phyloP scores from a whole-genome alignment of 163 green algal genomes.

The Scenedesmus sp. region DNA sequence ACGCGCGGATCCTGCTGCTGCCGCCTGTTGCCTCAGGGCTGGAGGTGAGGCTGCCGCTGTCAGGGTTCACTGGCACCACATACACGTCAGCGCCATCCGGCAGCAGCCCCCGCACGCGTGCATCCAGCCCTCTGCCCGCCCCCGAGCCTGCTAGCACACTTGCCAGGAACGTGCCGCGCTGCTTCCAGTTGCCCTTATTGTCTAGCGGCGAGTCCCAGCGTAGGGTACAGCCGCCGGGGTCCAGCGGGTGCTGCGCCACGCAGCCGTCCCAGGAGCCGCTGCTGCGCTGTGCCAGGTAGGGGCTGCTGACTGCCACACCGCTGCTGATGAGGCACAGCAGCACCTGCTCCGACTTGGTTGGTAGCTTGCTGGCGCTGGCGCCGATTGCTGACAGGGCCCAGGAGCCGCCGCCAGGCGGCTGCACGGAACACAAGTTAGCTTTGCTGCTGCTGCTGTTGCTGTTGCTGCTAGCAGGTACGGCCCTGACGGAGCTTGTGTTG shows the following conservation, averaged over 20 bases:
- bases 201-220: conserved; percentile 10
- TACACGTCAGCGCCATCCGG: conserved; percentile 6
- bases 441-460: not conserved
- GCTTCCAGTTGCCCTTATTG: conserved; percentile 2
- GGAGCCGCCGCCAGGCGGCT: not conserved
- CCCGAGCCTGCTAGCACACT: conserved; percentile 28
- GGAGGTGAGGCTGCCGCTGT: not conserved
- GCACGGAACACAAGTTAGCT: not conserved
- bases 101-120: conserved; percentile 2
- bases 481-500: not conserved
- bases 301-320: not conserved
- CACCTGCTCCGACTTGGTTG: conserved; percentile 1
- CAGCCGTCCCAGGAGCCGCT: conserved; percentile 32
- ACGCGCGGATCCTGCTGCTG: conserved; percentile 38
- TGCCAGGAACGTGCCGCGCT: conserved; percentile 19
- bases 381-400: not conserved
- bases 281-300: not conserved
- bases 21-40: not conserved
- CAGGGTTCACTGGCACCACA: conserved; percentile 29
- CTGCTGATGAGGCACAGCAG: conserved; percentile 45
- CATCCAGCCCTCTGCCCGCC: not conserved
- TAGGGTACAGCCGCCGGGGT: conserved; percentile 40
- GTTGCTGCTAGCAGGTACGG: not conserved
- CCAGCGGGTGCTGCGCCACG: conserved; percentile 27
- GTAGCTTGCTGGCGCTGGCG: not conserved